Base-by-base conservation (phyloP, 2,329 filamentous ascomycete species). In the Hypomyces rosellus region DNA sequence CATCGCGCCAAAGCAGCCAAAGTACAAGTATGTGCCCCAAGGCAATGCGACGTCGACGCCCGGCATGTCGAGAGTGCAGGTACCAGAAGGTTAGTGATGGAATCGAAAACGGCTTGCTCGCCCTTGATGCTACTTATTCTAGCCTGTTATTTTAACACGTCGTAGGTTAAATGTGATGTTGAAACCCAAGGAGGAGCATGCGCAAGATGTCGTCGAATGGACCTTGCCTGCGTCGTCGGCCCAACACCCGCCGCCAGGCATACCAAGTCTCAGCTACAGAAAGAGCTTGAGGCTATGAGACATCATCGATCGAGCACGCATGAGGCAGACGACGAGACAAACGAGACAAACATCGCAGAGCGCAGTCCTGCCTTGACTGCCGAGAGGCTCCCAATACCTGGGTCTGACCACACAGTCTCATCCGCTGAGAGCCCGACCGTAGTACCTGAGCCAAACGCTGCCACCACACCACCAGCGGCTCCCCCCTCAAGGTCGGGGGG, bases 61-160 rank as follows among this genome's bases (percentile, higher is more conserved):
- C 47, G 9, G 47, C 47, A 33, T 49, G 47, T 8, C 47, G 47
- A 33, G 47, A 49, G 12, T 49, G 47, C 39, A 49, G 47, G 34
- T 6, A 44, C 34, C 47, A 49, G 39, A 49, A 49, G 34, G 47
- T 45, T 34, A 34, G 41, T 20, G 13, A 25, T 2, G 16, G 12
- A n/a, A 39, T 18, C 40, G 20, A n/a, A n/a, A 11, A 12, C 9
- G 9, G 25, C 25, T 30, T 30, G 25, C 25, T 30, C 8, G 25
- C 25, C 25, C 25, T 30, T 30, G 6, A 30, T 20, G 22, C 33
- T 38, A 44, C 34, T 2, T 3, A 15, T n/a, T 33, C 36, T 20
- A 20, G 20, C 20, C 20, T 5, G 20, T 5, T 20, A 4, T 45
- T 15, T 42, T 44, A 18, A 49, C 16, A 39, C 34, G 14, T 18